Evolutionary conservation across 2,329 filamentous ascomycete genomes (phyloP).

Genomic region (Colletotrichum higginsianum): DNA sequence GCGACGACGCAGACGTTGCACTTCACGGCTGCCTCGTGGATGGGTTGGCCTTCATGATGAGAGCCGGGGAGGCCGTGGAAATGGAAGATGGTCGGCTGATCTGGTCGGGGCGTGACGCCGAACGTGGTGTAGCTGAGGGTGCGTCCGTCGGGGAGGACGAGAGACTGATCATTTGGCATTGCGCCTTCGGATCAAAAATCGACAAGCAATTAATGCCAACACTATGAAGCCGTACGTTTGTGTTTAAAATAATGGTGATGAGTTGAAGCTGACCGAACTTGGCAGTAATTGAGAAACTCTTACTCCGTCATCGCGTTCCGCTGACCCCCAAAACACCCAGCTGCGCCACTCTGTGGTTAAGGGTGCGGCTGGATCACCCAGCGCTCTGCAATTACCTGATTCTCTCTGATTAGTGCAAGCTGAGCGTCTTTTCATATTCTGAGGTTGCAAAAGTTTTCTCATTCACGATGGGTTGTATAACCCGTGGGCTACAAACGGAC

Average conservation of each 20-base stretch:
- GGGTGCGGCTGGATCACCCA: too few species aligned
- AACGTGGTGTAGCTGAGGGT: conserved; percentile 57
- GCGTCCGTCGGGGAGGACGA: conserved; percentile 56
- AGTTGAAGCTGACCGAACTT: too few species aligned
- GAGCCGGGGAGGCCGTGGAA: conserved; percentile 60
- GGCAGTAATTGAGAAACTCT: too few species aligned
- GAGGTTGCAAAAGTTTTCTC: too few species aligned
- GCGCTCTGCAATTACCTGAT: too few species aligned
- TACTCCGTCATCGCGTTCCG: too few species aligned
- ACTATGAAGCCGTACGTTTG: background rate
- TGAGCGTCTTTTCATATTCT: too few species aligned
- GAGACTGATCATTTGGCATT: conserved; percentile 9
- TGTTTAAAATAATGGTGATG: background rate
- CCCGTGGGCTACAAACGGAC: too few species aligned
- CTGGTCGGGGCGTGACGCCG: conserved; percentile 46
- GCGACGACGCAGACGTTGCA: conserved; percentile 53
- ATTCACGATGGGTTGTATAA: too few species aligned
- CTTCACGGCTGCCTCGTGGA: conserved; percentile 47
- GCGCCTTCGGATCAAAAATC: background rate
- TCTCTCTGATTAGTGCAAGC: too few species aligned
- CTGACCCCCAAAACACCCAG: too few species aligned
- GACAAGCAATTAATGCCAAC: background rate
- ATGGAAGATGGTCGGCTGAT: conserved; percentile 53
- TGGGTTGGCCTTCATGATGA: conserved; percentile 53
- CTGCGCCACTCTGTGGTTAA: too few species aligned